Evolutionary conservation across 345 rosid genomes (phyloP).

Genomic region (Eucalyptus cloeziana): DNA sequence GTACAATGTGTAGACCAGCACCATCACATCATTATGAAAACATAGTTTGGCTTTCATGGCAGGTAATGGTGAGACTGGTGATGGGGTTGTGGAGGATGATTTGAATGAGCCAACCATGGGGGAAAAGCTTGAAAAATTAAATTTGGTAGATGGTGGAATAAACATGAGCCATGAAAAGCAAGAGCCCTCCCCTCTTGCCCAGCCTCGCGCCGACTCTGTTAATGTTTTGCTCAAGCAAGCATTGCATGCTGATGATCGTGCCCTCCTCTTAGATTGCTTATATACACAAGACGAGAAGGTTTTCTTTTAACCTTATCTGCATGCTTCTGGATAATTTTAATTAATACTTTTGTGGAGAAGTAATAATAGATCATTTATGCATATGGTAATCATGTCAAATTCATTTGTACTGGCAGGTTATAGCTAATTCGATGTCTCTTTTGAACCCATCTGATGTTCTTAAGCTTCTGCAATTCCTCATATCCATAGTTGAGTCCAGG

Average conservation of each 20-base stretch:
- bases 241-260: conserved; percentile 71
- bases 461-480: conserved; percentile 63
- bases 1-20: background rate
- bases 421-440: conserved; percentile 64
- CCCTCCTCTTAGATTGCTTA: conserved; percentile 84
- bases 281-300: conserved; percentile 91
- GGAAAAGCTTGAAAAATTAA: conserved; percentile 63
- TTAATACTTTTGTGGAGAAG: background rate
- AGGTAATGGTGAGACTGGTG: conserved; percentile 55
- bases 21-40: background rate
- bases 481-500: conserved; percentile 77
- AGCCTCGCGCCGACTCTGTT: conserved; percentile 88
- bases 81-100: conserved; percentile 62
- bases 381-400: background rate
- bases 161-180: conserved; percentile 9
- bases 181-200: conserved; percentile 16
- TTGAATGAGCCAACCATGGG: conserved; percentile 86
- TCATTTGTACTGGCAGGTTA: conserved; percentile 39
- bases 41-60: background rate
- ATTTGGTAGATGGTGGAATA: conserved; percentile 20
- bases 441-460: conserved; percentile 70
- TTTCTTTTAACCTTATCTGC: background rate
- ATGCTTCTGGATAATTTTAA: background rate
- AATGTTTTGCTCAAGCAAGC: conserved; percentile 84
- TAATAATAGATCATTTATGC: background rate